Evolutionary conservation across 768 basidiomycete species (phyloP), one percentile per base, ranked within the genome.

Genomic region (Candolleomyces aberdarensis): DNA sequence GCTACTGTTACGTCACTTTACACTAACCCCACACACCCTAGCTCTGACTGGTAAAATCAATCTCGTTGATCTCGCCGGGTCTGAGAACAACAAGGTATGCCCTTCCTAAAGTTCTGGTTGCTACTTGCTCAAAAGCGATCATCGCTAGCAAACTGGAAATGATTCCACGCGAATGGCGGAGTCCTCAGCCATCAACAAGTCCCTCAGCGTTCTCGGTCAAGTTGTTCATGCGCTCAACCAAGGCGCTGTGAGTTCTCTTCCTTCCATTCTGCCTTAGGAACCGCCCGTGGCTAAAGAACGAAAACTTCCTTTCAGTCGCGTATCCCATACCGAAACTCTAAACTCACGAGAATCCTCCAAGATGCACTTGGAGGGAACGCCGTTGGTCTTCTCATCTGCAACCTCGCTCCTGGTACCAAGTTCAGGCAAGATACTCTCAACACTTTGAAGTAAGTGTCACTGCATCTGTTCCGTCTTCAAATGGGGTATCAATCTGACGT

Each of bases 251-350:
- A 62, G 74, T 82, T 57, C 31, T 41, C 47, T 61, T 47, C 32
- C 31, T 58, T 55, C 36, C 15, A 36, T 26, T 32, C 36, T 40
- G 26, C 51, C 26, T n/a, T 32, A 31, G 32, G 31, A 31, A 6
- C n/a, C 31, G 50, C 61, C 63, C 59, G 52, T 39, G 64, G 11
- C 36, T 36, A 36, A 36, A 36, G 5, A 36, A 26, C 26, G 26
- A 58, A 41, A 46, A 44, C 43, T 55, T 39, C 17, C 26, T 59
- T 39, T 26, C 61, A 91, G 88, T 76, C 85, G 31, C 86, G 92
- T 22, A 89, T 96, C 61, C 94, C 94, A 0, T 96, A 95, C 69
- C 86, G 94, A 48, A 91, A 96, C 70, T 91, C 92, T 0, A 94
- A 94, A 69, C 79, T 96, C 39, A 96, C 94, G 0, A 80, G 94